These are phyloP conservation scores for Penicillium sp. DNA, from an alignment of 2,329 filamentous ascomycete species.

Conservation along the genomic window DNA sequence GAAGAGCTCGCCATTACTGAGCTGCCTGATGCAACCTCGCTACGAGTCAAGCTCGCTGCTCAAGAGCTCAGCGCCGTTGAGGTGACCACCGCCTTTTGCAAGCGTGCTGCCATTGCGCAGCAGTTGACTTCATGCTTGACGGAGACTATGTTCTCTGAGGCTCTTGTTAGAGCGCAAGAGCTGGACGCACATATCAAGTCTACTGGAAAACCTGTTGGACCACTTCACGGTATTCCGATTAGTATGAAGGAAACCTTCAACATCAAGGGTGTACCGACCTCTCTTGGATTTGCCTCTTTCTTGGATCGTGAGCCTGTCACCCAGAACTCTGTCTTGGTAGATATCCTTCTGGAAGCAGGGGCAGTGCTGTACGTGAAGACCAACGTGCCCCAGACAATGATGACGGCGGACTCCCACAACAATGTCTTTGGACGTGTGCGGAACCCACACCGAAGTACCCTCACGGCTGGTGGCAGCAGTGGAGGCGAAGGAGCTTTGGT, in stretches of 20 bases:
- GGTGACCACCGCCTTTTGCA: constrained; percentile 28
- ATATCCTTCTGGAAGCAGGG: constrained; percentile 15
- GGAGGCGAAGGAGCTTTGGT: constrained; percentile 29
- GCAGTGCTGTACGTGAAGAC: constrained; percentile 25
- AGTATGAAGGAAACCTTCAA: constrained; percentile 24
- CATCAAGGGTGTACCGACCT: constrained; percentile 12
- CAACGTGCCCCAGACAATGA: constrained; percentile 25
- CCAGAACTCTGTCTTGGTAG: not conserved
- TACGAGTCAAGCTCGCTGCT: not conserved
- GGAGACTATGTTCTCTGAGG: constrained; percentile 28
- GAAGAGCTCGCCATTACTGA: not conserved
- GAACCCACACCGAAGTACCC: constrained; percentile 17
- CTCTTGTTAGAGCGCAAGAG: constrained; percentile 24
- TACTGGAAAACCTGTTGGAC: constrained; percentile 20
- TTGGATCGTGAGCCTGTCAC: constrained; percentile 6
- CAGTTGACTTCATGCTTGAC: constrained; percentile 27
- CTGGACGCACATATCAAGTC: constrained; percentile 24
- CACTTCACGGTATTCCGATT: constrained; percentile 31
- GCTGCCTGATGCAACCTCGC: not conserved
- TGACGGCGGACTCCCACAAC: constrained; percentile 21
- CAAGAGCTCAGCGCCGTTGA: not conserved
- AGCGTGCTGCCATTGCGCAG: constrained; percentile 31
- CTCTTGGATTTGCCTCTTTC: constrained; percentile 18
- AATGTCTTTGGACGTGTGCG: constrained; percentile 18
- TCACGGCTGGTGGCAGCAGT: constrained; percentile 19